Conservation (phyloP, 192 early-diverging fungal genomes). For the Gamsiella multidivaricata region DNA sequence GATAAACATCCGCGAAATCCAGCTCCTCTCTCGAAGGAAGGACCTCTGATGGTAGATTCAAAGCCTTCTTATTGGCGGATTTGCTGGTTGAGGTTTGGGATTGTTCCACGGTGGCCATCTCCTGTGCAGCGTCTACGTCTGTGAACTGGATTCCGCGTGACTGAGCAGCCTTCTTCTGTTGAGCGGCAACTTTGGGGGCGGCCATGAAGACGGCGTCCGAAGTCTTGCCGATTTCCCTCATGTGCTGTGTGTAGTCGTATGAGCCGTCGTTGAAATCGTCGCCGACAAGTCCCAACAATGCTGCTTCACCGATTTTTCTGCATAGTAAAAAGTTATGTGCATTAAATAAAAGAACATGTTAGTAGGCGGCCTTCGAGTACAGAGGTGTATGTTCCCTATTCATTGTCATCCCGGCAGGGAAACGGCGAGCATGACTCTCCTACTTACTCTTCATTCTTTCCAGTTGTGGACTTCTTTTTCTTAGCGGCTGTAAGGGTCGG, state of each 20-base stretch:
- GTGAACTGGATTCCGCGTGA: constrained; percentile 39
- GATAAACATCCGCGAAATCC: constrained; percentile 75
- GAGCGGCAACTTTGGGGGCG: constrained; percentile 67
- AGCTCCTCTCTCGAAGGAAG: constrained; percentile 81
- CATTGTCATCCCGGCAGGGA: no score
- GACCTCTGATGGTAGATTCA: constrained; percentile 77
- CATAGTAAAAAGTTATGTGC: not conserved
- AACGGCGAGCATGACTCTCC: no score
- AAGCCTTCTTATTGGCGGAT: constrained; percentile 36
- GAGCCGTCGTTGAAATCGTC: constrained; percentile 86
- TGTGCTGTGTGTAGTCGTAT: constrained; percentile 96
- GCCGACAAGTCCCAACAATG: constrained; percentile 81
- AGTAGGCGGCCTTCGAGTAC: no score
- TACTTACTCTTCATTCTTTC: constrained; percentile 36
- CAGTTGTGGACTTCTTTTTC: constrained; percentile 33
- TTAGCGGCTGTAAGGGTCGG: constrained; percentile 7
- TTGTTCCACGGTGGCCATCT: constrained; percentile 26
- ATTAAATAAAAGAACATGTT: no score
- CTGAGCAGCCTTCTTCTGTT: constrained; percentile 57
- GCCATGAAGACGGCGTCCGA: constrained; percentile 84
- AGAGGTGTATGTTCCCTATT: not conserved
- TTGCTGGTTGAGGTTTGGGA: constrained; percentile 19
- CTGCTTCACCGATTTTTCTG: constrained; percentile 71
- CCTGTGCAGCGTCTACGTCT: constrained; percentile 44
- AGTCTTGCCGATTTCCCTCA: constrained; percentile 83